These are phyloP conservation scores for Phalaenopsis equestris DNA, from an alignment of 106 monocot genomes.

Conservation along the genomic window DNA sequence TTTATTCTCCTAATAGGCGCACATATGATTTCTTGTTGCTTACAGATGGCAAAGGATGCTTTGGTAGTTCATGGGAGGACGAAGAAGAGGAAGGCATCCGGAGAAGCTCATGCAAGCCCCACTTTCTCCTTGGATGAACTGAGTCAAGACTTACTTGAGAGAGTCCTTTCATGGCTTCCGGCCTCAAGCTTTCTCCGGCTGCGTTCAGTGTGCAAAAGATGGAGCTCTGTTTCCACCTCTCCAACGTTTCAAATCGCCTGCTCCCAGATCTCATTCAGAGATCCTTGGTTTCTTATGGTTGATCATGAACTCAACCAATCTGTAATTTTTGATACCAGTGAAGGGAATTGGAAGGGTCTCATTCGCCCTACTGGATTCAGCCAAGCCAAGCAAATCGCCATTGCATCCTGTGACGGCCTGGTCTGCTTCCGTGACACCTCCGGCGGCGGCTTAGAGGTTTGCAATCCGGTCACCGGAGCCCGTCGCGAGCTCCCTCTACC, in stretches of 20 bases:
- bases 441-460: slow-evolving; percentile 34
- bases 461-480: slow-evolving; percentile 60
- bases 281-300: slow-evolving; percentile 81
- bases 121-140: slow-evolving; percentile 45
- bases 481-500: slow-evolving; percentile 37
- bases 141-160: slow-evolving; percentile 75
- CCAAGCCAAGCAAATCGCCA: slow-evolving; percentile 31
- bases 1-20: background rate
- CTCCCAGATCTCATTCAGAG: slow-evolving; percentile 42
- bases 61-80: background rate
- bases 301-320: slow-evolving; percentile 29
- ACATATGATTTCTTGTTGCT: background rate
- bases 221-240: slow-evolving; percentile 45
- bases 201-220: slow-evolving; percentile 67
- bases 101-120: background rate
- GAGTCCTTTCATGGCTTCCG: slow-evolving; percentile 62
- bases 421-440: slow-evolving; percentile 31
- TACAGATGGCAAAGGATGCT: slow-evolving; percentile 16
- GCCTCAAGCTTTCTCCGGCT: slow-evolving; percentile 69
- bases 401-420: slow-evolving; percentile 57
- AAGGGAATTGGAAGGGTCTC: slow-evolving; percentile 42
- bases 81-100: slow-evolving; percentile 46
- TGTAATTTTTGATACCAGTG: slow-evolving; percentile 43
- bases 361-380: slow-evolving; percentile 3
- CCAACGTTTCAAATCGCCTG: slow-evolving; percentile 52